A percentile compares a stretch with the other conserved stretches of the same genome.
These are phyloP conservation scores for Podila epigama DNA, from an alignment of 192 early-diverging fungal genomes.

Conservation along the genomic window DNA sequence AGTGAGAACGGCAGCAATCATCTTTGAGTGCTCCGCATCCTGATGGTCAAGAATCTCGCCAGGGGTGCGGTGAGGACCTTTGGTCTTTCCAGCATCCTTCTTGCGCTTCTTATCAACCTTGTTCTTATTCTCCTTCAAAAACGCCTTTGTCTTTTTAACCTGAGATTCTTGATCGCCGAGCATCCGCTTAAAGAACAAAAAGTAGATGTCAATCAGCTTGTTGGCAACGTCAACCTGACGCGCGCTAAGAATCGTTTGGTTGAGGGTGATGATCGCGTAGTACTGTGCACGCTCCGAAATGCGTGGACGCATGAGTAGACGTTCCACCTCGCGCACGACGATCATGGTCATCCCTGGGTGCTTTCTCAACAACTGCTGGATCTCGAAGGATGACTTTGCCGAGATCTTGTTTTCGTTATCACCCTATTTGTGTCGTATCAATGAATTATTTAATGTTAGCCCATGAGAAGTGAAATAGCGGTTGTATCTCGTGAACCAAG, in stretches of 20 bases:
- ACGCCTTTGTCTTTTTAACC: slow-evolving; percentile 42
- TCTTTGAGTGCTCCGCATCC: slow-evolving; percentile 78
- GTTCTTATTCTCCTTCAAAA: slow-evolving; percentile 49
- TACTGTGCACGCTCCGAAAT: slow-evolving; percentile 85
- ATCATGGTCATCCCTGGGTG: slow-evolving; percentile 90
- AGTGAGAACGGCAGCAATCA: slow-evolving; percentile 90
- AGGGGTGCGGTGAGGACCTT: slow-evolving; percentile 33
- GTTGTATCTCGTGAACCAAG: too few relatives aligned
- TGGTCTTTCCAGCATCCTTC: slow-evolving; percentile 50
- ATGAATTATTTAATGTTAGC: too few relatives aligned
- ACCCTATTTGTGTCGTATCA: too few relatives aligned
- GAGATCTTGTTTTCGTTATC: slow-evolving; percentile 89
- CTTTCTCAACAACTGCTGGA: slow-evolving; percentile 75
- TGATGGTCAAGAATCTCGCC: slow-evolving; percentile 52
- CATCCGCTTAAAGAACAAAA: slow-evolving; percentile 87
- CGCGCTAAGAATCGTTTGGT: slow-evolving; percentile 88
- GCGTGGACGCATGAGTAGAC: slow-evolving; percentile 80
- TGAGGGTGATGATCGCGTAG: slow-evolving; percentile 90
- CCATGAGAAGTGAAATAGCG: too few relatives aligned
- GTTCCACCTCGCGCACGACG: slow-evolving; percentile 89
- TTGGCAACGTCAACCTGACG: slow-evolving; percentile 79
- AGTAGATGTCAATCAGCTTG: slow-evolving; percentile 89
- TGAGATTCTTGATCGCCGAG: slow-evolving; percentile 60
- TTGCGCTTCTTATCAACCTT: slow-evolving; percentile 62
- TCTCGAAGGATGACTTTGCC: slow-evolving; percentile 80